Conservation (phyloP, 257 asterid species). For the Galeopsis tetrahit region DNA sequence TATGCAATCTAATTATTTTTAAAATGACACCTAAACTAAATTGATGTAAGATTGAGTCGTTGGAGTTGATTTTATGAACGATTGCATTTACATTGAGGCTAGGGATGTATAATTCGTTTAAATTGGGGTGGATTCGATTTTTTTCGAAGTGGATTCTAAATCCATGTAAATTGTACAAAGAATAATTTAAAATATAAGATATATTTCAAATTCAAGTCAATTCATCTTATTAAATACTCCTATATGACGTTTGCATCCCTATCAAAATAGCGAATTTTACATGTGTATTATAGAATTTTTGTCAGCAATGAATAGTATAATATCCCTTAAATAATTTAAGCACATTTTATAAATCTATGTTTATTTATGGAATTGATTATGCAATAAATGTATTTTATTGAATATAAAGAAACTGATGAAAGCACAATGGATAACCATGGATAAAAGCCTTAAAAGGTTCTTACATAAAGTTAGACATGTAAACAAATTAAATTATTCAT, state of each 20-base stretch:
- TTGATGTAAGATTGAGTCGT: no score
- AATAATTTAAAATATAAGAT: no score
- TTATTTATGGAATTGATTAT: neutral
- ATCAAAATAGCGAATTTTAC: neutral
- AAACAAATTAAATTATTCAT: no score
- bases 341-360: neutral
- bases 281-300: neutral
- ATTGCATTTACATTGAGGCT: neutral
- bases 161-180: neutral
- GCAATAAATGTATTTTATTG: neutral
- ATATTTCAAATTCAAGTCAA: neutral
- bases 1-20: no score
- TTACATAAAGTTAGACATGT: no score
- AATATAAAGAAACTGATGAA: neutral
- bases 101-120: no score
- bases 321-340: neutral
- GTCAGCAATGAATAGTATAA: neutral
- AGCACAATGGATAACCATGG: neutral
- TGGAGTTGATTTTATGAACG: neutral
- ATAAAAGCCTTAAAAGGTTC: no score
- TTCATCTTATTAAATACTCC: no score
- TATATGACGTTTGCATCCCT: no score
- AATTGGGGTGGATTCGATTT: neutral
- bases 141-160: neutral
- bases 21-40: no score